Evolutionary conservation across 805 yeast genomes (phyloP), one percentile per base, ranked within the genome.

Genomic region (Nakazawaea populi): DNA sequence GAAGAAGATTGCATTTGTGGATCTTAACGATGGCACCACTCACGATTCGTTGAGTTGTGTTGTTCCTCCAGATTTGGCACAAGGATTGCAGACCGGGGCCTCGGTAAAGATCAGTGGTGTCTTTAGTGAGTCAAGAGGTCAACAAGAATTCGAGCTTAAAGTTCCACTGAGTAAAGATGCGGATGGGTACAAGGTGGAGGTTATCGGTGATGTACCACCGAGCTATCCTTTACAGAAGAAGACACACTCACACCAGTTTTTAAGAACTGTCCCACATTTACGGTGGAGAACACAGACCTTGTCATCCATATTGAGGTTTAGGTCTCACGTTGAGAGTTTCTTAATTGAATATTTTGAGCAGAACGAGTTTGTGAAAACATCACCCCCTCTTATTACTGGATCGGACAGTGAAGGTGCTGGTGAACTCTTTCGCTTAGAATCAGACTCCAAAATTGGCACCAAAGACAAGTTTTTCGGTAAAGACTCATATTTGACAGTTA

Each of bases 361-460:
- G 0, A 58, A 75, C 18, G 76, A 76, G 11, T 89, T 88, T 56
- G 67, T 74, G 11, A 91, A 89, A 68, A 89, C 88, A 0, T 73
- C 83, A 29, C 96, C 98, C 3, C 99, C 99, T 6, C 59, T 92
- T 10, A 69, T 92, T 27, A 94, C 99, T 0, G 74, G 88, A 9
- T 81, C 95, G 1, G 99, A 94, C 64, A 92, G 98, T 63, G 99
- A 94, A 69, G 98, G 99, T 14, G 97, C 96, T 3, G 98, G 98
- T 4, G 98, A 94, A 62, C 79, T 87, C 54, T 94, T 94, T 57
- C 70, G 68, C 44, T 68, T 91, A 9, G 74, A 72, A 42, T 67
- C 73, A 1, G 72, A 68, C 45, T 56, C 76, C 1, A 62, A 60
- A 5, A 56, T 66, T 24, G 55, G 63, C 30, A 49, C 52, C 11